Percentiles rank a stretch among this genome's conserved stretches.
phyloP scores from a whole-genome alignment of 805 yeast species.

The Danielia oregonensis region DNA sequence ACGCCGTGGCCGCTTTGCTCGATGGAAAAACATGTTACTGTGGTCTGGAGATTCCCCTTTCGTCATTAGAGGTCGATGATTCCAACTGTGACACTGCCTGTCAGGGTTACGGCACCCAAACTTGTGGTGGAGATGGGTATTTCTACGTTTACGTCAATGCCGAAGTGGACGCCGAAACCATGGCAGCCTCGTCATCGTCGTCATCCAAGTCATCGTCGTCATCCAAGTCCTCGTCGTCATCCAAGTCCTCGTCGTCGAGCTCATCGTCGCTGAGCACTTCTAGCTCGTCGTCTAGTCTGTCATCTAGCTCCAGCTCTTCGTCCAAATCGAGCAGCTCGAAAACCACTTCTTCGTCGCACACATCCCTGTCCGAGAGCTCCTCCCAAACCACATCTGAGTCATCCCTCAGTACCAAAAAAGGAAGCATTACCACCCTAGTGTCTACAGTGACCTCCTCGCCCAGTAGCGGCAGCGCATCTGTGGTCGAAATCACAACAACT shows the following conservation, averaged over 20 bases:
- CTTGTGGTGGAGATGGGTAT: conserved; percentile 50
- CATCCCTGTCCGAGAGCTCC: conserved; percentile 1
- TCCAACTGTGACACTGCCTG: conserved; percentile 37
- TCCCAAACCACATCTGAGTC: conserved; percentile 1
- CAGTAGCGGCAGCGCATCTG: conserved; percentile 14
- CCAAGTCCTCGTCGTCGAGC: conserved; percentile 9
- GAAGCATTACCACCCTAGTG: conserved; percentile 5
- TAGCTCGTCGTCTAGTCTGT: conserved; percentile 3
- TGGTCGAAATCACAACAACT: conserved; percentile 21
- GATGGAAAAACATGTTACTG: conserved; percentile 64
- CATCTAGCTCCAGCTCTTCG: conserved; percentile 5
- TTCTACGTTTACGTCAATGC: conserved; percentile 43
- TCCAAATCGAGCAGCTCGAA: background rate
- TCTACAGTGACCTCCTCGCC: conserved; percentile 6
- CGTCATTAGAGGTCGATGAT: conserved; percentile 9
- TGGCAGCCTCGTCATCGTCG: conserved; percentile 11
- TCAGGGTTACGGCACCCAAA: conserved; percentile 57
- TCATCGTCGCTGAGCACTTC: conserved; percentile 7
- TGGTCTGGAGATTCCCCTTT: conserved; percentile 45
- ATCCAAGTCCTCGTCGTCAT: conserved; percentile 11
- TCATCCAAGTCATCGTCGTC: conserved; percentile 13
- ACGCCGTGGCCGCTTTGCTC: conserved; percentile 34
- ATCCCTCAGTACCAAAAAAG: conserved; percentile 3
- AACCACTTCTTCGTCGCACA: background rate
- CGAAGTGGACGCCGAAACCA: conserved; percentile 19